These are phyloP conservation scores for Agapanthus africanus DNA, from an alignment of 106 monocot species.

Conservation along the genomic window DNA sequence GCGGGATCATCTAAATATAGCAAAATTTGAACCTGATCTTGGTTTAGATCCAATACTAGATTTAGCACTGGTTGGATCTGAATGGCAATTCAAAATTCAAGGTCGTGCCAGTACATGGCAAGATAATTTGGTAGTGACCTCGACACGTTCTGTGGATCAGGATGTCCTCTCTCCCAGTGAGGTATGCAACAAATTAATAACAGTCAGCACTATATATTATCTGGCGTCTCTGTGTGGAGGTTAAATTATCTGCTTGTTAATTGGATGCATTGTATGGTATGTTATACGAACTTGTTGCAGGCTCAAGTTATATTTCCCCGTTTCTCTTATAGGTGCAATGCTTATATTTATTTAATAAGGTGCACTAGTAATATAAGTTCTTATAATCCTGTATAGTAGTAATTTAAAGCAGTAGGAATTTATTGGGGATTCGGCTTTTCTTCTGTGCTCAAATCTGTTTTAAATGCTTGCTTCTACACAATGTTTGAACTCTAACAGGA, in stretches of 20 bases:
- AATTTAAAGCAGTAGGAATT: too few species aligned
- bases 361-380: background rate
- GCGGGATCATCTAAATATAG: constrained; percentile 84
- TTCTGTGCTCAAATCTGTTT: too few species aligned
- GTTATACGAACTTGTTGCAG: too few species aligned
- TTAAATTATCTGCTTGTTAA: too few species aligned
- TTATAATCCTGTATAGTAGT: background rate
- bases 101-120: constrained; percentile 93
- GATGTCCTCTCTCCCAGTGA: constrained; percentile 90
- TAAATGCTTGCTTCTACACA: too few species aligned
- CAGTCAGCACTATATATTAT: background rate
- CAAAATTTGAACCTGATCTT: constrained; percentile 97
- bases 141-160: constrained; percentile 96
- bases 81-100: constrained; percentile 98
- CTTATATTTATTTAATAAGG: background rate
- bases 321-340: background rate
- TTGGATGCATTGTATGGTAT: too few species aligned
- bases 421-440: too few species aligned
- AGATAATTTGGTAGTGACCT: constrained; percentile 85
- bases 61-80: constrained; percentile 86
- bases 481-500: too few species aligned
- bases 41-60: constrained; percentile 91
- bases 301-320: too few species aligned
- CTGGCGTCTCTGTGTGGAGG: background rate
- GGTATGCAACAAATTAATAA: constrained; percentile 29